Evolutionary conservation across 1,139 yeast genomes (phyloP), one percentile per base, ranked within the genome.

Genomic region (Saccharomyces hybrid): DNA sequence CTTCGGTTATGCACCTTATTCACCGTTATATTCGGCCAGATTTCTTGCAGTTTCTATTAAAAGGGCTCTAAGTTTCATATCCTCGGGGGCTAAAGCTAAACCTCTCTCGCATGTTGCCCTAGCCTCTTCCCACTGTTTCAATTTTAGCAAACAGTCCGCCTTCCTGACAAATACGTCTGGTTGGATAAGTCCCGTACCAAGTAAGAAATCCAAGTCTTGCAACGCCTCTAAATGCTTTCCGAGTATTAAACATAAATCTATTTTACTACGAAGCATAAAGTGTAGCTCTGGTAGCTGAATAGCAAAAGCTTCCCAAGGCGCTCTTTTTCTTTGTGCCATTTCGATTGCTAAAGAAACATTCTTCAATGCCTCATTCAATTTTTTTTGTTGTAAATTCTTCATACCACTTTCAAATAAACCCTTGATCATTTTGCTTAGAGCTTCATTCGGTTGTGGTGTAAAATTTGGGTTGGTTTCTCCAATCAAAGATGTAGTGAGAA

Each of bases 221-320:
- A 76, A 81, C 0, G 97, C 98, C 52, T 83, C 84, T 49, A 86
- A 71, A 74, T 81, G 87, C 56, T 82, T 75, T 53, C 81, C 78
- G 55, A 79, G 75, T 63, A 85, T 79, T 68, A 90, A 76, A 64
- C 85, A 80, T 0, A 96, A 88, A 65, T 91, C 98, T 25, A 96
- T 83, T 60, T 97, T 79, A 54, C 89, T 86, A 75, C 84, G 85
- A 55, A 91, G 72, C 66, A 89, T 79, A 64, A 81, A 77, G 50
- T 84, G 78, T 54, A 88, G 73, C 68, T 93, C 98, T 64, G 86
- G 91, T 54, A 90, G 72, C 42, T 91, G 86, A 47, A 84, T 79
- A 60, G 82, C 90, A 64, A 90, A 87, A 9, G 91, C 77, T 69
- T 93, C 99, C 79, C 91, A 90, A 64, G 88, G 84, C 34, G 90